Conservation (phyloP, 139 green algal genomes). For the Chlorella sorokiniana region DNA sequence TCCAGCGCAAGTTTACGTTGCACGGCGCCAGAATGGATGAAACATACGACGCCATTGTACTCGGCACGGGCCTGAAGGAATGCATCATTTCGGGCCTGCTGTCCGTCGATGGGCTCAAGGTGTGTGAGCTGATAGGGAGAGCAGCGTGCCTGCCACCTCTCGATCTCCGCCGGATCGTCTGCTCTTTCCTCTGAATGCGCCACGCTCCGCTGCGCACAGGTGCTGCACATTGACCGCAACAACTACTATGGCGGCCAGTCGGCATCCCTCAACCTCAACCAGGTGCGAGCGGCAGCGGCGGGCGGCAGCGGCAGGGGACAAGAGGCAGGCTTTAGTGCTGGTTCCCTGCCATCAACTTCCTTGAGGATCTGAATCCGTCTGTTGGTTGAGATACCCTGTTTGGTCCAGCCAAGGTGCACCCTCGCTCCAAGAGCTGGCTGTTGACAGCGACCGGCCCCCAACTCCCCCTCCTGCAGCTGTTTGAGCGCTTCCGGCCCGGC, state of each 20-base stretch:
- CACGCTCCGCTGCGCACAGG: constrained; percentile 51
- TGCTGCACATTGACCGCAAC: constrained; percentile 99
- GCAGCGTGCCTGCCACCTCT: neutral
- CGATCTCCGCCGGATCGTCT: neutral
- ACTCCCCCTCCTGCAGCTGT: constrained; percentile 75
- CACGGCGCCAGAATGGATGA: constrained; percentile 79
- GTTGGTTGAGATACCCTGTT: too few species aligned
- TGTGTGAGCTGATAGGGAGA: constrained; percentile 36
- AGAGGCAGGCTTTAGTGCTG: neutral
- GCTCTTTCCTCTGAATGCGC: neutral
- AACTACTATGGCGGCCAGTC: constrained; percentile 97
- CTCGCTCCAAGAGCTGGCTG: too few species aligned
- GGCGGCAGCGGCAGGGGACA: neutral
- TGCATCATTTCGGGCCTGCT: constrained; percentile 97
- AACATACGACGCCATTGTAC: constrained; percentile 96
- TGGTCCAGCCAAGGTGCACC: too few species aligned
- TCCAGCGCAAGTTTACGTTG: too few species aligned
- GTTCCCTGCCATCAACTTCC: too few species aligned
- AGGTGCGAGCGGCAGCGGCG: constrained; percentile 61
- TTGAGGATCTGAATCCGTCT: too few species aligned
- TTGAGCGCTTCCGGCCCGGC: constrained; percentile 85
- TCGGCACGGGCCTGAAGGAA: constrained; percentile 99
- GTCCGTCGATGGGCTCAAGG: constrained; percentile 92
- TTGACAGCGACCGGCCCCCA: neutral
- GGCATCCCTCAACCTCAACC: constrained; percentile 92